phyloP scores from a whole-genome alignment of 257 asterid genomes.

The Fraxinus cuspidata region DNA sequence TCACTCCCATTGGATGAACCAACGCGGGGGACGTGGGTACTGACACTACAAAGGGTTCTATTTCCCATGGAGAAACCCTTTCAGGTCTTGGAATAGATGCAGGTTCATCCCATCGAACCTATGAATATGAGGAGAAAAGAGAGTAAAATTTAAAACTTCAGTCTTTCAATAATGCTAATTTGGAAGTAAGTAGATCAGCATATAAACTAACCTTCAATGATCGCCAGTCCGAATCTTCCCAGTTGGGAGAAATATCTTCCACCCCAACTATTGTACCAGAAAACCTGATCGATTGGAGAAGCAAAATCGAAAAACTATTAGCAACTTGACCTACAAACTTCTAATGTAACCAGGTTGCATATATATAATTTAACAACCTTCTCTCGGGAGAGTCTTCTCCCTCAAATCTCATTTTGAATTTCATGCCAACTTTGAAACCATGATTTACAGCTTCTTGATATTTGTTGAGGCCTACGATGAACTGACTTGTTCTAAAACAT shows the following conservation, averaged over 20 bases:
- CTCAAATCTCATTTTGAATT: conserved; percentile 58
- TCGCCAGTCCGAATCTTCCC: conserved; percentile 52
- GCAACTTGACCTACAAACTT: background rate
- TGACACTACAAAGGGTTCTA: conserved; percentile 55
- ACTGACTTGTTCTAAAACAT: conserved; percentile 45
- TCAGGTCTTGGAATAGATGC: conserved; percentile 48
- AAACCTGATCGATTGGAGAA: conserved; percentile 27
- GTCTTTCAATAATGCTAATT: background rate
- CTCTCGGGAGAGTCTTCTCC: conserved; percentile 58
- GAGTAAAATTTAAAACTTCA: background rate
- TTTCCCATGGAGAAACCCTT: conserved; percentile 64
- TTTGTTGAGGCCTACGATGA: conserved; percentile 48
- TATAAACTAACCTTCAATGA: conserved; percentile 40
- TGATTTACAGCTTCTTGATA: conserved; percentile 41
- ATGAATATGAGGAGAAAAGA: conserved; percentile 9
- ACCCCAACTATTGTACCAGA: conserved; percentile 51
- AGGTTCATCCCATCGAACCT: conserved; percentile 67
- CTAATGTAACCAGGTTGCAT: background rate
- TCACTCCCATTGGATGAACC: conserved; percentile 41
- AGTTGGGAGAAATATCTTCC: conserved; percentile 39
- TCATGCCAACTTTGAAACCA: conserved; percentile 50
- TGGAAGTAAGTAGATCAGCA: background rate
- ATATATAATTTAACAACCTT: conserved; percentile 31
- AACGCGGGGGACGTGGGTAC: conserved; percentile 31
- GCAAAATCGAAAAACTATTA: background rate